Base-by-base conservation (phyloP, 2,329 filamentous ascomycete species). In the Penicillium sp. region DNA sequence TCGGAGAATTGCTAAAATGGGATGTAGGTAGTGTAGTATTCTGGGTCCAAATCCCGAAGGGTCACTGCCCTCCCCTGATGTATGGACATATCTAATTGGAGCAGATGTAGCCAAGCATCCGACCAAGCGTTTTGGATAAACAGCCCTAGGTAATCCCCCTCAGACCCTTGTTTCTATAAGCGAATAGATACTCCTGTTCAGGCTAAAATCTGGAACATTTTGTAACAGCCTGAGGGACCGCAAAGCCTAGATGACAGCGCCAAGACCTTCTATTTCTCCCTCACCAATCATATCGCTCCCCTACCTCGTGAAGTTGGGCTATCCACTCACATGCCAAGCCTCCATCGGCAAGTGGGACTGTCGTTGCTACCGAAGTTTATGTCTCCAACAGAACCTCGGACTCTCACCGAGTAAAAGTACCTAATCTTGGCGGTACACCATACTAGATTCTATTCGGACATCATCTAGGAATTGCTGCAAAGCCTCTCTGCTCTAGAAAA, bases 151-250 rank as follows among this genome's bases (percentile, higher is more conserved):
- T 24, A 17, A 34, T 35, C 44, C n/a, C 43, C 24, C 9, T 26
- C 37, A 24, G 22, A n/a, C 24, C 39, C 26, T 3, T 26, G 8
- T 9, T 26, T 26, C 8, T 26, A 10, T 26, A 26, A 10, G 26
- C 26, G 17, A 15, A 37, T 33, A 21, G 6, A n/a, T 48, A 42
- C 10, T 43, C 13, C 24, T 35, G 8, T 24, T 41, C 32, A 48
- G 46, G 39, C 46, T 48, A 43, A 29, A 43, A 37, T 38, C 38
- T 43, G n/a, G 22, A n/a, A 21, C 39, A 43, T 6, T 45, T 28
- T 47, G 45, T 47, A 47, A 41, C 45, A 26, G 29, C n/a, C 28
- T 22, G 13, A 5, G 35, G 21, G 21, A 41, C 19, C 15, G 13
- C 22, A 32, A 47, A 33, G 29, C 26, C 29, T 32, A 32, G 29